Conservation (phyloP, 345 rosid species). For the Lepidium sativum region DNA sequence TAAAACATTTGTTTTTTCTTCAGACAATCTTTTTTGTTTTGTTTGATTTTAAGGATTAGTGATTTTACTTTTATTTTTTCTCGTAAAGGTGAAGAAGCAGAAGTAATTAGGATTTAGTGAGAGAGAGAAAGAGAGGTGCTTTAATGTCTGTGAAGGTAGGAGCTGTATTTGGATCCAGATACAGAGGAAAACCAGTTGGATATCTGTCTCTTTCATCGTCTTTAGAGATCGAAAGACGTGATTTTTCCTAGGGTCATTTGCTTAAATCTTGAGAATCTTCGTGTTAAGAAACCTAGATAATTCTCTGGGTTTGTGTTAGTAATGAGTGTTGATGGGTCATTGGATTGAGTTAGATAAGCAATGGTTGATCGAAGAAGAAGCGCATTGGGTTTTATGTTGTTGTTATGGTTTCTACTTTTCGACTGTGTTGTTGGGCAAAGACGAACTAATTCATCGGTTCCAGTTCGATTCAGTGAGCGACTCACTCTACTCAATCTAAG, state of each 20-base stretch:
- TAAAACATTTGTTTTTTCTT: background rate
- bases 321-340: slow-evolving; percentile 23
- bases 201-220: slow-evolving; percentile 18
- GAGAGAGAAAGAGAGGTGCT: slow-evolving; percentile 25
- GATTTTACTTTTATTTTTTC: background rate
- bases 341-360: slow-evolving; percentile 25
- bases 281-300: background rate
- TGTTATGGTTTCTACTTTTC: slow-evolving; percentile 32
- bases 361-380: slow-evolving; percentile 55
- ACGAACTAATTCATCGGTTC: background rate
- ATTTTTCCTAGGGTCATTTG: slow-evolving; percentile 15
- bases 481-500: slow-evolving; percentile 66
- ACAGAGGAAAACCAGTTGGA: slow-evolving; percentile 13
- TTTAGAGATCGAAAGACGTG: background rate
- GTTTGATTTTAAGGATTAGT: slow-evolving; percentile 14
- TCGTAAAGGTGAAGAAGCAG: slow-evolving; percentile 40
- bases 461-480: slow-evolving; percentile 37
- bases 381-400: slow-evolving; percentile 29
- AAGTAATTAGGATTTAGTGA: slow-evolving; percentile 29
- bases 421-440: slow-evolving; percentile 47
- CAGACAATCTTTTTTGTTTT: background rate
- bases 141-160: slow-evolving; percentile 35
- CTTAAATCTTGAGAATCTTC: slow-evolving; percentile 17
- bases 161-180: slow-evolving; percentile 25
- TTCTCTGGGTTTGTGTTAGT: background rate